Evolutionary conservation across 805 yeast genomes (phyloP).

Genomic region (Naumovozyma dairenensis): DNA sequence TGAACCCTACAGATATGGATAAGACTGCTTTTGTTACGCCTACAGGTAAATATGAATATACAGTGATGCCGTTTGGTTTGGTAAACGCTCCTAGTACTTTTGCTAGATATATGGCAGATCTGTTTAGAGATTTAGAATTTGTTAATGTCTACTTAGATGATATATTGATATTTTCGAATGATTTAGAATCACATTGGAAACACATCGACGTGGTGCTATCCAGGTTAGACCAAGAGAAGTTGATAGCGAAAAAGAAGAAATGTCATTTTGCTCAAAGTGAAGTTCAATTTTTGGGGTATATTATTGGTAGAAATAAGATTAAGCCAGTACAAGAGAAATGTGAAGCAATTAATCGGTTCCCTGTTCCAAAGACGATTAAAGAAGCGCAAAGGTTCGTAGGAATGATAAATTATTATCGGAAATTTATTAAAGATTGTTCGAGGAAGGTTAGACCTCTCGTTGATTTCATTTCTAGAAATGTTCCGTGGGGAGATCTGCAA

Average conservation of each 20-base stretch:
- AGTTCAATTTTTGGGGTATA: slow-evolving; percentile 11
- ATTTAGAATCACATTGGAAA: slow-evolving; percentile 7
- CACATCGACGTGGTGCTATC: slow-evolving; percentile 8
- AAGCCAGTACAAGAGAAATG: slow-evolving; percentile 11
- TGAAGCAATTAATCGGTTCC: slow-evolving; percentile 8
- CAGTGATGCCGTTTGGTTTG: slow-evolving; percentile 10
- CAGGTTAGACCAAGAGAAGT: slow-evolving; percentile 1
- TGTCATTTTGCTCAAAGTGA: slow-evolving; percentile 5
- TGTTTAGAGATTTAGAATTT: slow-evolving; percentile 2
- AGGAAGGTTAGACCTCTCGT: slow-evolving; percentile 6
- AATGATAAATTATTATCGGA: slow-evolving; percentile 10
- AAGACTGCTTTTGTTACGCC: slow-evolving; percentile 11
- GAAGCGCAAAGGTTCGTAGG: slow-evolving; percentile 12
- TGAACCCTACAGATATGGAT: slow-evolving; percentile 3
- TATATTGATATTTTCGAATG: slow-evolving; percentile 6
- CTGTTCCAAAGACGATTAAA: slow-evolving; percentile 4
- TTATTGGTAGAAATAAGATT: slow-evolving; percentile 4
- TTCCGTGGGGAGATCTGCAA: slow-evolving; percentile 3
- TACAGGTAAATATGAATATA: slow-evolving; percentile 9
- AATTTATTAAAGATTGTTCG: slow-evolving; percentile 9
- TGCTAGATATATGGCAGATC: neutral
- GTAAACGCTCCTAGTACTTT: neutral
- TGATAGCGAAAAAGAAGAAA: slow-evolving; percentile 10
- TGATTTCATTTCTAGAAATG: slow-evolving; percentile 1
- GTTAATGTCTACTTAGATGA: slow-evolving; percentile 12